A percentile compares a stretch with the other conserved stretches of the same genome.
These are phyloP conservation scores for Apiotrichum siamense DNA, from an alignment of 1,284 basidiomycete genomes.

Conservation along the genomic window DNA sequence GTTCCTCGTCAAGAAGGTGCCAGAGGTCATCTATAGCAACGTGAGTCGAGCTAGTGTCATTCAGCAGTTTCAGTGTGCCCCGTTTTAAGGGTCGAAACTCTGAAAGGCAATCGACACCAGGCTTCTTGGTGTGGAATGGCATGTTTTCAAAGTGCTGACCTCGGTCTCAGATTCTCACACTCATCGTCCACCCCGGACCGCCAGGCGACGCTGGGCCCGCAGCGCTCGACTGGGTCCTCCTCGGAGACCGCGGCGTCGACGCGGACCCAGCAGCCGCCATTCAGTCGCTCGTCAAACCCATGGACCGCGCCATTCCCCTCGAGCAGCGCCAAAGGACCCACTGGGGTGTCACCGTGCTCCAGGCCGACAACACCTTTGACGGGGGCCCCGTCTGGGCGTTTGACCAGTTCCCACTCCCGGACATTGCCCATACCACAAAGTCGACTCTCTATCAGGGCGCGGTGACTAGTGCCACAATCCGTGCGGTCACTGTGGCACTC, in stretches of 20 bases:
- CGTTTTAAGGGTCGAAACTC: no score
- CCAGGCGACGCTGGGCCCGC: slow-evolving; percentile 51
- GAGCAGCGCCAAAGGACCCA: slow-evolving; percentile 33
- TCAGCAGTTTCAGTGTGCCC: no score
- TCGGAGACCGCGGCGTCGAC: slow-evolving; percentile 47
- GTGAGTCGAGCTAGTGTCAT: no score
- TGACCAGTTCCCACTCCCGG: slow-evolving; percentile 48
- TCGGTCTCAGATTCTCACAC: slow-evolving; percentile 43
- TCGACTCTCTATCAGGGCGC: slow-evolving; percentile 48
- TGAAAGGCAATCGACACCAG: no score
- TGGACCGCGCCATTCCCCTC: slow-evolving; percentile 17
- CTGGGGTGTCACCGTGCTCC: slow-evolving; percentile 50
- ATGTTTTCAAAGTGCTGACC: neutral
- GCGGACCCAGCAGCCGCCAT: slow-evolving; percentile 37
- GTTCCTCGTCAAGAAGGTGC: slow-evolving; percentile 49
- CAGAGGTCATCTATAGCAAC: slow-evolving; percentile 42
- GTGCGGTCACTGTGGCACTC: slow-evolving; percentile 44
- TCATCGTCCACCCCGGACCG: slow-evolving; percentile 51
- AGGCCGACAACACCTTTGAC: slow-evolving; percentile 49
- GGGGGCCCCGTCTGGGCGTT: slow-evolving; percentile 51
- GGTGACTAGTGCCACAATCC: slow-evolving; percentile 44
- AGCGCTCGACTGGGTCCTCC: slow-evolving; percentile 49
- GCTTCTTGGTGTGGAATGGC: no score
- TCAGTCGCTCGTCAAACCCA: slow-evolving; percentile 24
- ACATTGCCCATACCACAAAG: slow-evolving; percentile 41